Evolutionary conservation across 2,329 filamentous ascomycete species (phyloP).

Genomic region (Ceratocystis colombiana): DNA sequence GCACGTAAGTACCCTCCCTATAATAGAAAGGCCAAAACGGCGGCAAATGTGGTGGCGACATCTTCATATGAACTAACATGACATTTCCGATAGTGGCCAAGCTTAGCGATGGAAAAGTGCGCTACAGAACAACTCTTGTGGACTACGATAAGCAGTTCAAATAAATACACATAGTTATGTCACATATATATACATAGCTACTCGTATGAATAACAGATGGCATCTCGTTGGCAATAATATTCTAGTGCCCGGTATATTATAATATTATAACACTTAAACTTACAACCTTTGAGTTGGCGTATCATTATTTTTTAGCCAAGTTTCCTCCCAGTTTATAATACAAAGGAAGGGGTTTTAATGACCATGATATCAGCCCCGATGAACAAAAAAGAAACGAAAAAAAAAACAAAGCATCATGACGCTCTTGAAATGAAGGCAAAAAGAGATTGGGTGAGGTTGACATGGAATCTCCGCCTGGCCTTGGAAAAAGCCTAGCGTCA

Average conservation of each 20-base stretch:
- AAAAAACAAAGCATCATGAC: constrained; percentile 12
- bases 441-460: background rate
- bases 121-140: constrained; percentile 28
- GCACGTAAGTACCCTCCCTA: constrained; percentile 14
- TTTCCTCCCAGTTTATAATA: background rate
- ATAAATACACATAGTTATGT: background rate
- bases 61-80: constrained; percentile 2
- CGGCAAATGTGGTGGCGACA: background rate
- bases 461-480: background rate
- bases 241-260: constrained; percentile 4
- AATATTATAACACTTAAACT: constrained; percentile 6
- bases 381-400: background rate
- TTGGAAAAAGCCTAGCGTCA: background rate
- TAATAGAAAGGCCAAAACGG: background rate
- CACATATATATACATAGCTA: background rate
- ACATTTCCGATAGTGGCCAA: constrained; percentile 17
- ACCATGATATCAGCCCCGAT: background rate
- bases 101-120: constrained; percentile 23
- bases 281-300: background rate
- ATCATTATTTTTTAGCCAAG: constrained; percentile 4
- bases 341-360: background rate
- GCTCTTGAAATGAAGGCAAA: constrained; percentile 8
- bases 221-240: background rate
- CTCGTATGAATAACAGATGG: background rate
- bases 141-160: constrained; percentile 29